These are phyloP conservation scores for Ramichloridium luteum DNA, from an alignment of 2,329 filamentous ascomycete species.

Conservation along the genomic window DNA sequence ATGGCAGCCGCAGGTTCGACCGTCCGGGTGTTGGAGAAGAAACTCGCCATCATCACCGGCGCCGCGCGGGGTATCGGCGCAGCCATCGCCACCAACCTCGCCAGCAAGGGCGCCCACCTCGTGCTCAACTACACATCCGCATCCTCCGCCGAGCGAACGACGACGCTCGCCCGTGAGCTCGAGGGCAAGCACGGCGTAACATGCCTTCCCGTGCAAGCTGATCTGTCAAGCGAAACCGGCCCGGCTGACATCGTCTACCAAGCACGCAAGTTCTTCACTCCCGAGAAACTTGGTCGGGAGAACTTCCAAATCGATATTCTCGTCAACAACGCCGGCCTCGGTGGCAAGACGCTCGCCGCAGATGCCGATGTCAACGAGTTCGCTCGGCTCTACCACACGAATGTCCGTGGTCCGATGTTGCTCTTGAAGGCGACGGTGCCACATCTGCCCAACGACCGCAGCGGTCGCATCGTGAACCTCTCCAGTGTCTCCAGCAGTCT, in stretches of 20 bases:
- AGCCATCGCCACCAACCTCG: slow-evolving; percentile 55
- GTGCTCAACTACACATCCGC: slow-evolving; percentile 61
- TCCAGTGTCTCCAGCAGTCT: slow-evolving; percentile 46
- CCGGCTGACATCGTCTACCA: slow-evolving; percentile 48
- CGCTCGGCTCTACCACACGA: slow-evolving; percentile 60
- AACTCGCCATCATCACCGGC: slow-evolving; percentile 68
- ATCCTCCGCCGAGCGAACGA: slow-evolving; percentile 41
- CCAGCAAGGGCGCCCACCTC: slow-evolving; percentile 56
- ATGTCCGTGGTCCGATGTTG: slow-evolving; percentile 69
- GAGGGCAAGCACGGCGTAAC: slow-evolving; percentile 44
- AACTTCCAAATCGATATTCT: slow-evolving; percentile 67
- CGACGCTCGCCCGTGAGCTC: slow-evolving; percentile 45
- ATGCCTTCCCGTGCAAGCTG: slow-evolving; percentile 55
- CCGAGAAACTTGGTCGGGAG: slow-evolving; percentile 11
- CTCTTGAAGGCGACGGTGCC: slow-evolving; percentile 61
- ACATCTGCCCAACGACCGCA: slow-evolving; percentile 57
- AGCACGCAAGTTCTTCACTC: slow-evolving; percentile 46
- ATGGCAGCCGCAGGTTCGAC: too few species aligned
- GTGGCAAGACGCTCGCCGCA: slow-evolving; percentile 51
- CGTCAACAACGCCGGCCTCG: slow-evolving; percentile 71
- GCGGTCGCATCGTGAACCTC: slow-evolving; percentile 51
- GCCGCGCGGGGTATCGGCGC: slow-evolving; percentile 69
- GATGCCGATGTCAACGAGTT: slow-evolving; percentile 56
- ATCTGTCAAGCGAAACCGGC: slow-evolving; percentile 52
- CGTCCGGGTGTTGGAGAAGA: slow-evolving; percentile 51